These are phyloP conservation scores for Helicostylum pulchrum DNA, from an alignment of 192 early-diverging fungal genomes.

Conservation along the genomic window DNA sequence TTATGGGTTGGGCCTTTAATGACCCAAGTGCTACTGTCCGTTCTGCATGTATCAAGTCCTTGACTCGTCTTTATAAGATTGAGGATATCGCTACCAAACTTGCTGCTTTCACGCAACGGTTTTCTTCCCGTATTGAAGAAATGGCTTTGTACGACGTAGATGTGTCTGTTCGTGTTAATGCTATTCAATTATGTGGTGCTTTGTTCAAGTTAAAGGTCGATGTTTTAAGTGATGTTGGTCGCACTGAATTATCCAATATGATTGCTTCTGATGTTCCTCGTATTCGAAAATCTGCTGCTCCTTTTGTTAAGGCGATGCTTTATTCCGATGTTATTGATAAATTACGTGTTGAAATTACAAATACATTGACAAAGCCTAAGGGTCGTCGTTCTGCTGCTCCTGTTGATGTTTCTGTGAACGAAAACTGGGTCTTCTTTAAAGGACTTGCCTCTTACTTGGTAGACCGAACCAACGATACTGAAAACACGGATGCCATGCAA, in stretches of 20 bases:
- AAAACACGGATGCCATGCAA: neutral
- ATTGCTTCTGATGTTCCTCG: slow-evolving; percentile 69
- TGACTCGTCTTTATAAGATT: slow-evolving; percentile 55
- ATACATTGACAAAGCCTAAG: slow-evolving; percentile 1
- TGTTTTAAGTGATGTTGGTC: slow-evolving; percentile 62
- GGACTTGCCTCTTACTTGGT: slow-evolving; percentile 45
- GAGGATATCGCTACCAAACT: slow-evolving; percentile 55
- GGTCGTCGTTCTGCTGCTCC: neutral
- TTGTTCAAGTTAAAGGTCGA: slow-evolving; percentile 40
- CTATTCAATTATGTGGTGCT: slow-evolving; percentile 46
- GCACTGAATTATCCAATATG: slow-evolving; percentile 58
- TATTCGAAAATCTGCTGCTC: slow-evolving; percentile 63
- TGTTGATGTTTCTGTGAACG: slow-evolving; percentile 26
- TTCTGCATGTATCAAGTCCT: slow-evolving; percentile 63
- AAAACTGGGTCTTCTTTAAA: slow-evolving; percentile 45
- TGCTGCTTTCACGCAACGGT: slow-evolving; percentile 62
- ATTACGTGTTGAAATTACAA: slow-evolving; percentile 25
- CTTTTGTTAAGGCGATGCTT: slow-evolving; percentile 50
- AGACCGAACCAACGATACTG: slow-evolving; percentile 27
- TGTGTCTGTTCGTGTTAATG: slow-evolving; percentile 42
- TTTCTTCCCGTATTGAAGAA: slow-evolving; percentile 68
- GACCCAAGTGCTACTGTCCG: slow-evolving; percentile 73
- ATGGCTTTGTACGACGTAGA: slow-evolving; percentile 73
- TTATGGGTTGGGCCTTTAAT: slow-evolving; percentile 83
- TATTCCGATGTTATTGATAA: slow-evolving; percentile 39